Conservation (phyloP, 2,329 filamentous ascomycete genomes). For the Nigrospora sphaerica region DNA sequence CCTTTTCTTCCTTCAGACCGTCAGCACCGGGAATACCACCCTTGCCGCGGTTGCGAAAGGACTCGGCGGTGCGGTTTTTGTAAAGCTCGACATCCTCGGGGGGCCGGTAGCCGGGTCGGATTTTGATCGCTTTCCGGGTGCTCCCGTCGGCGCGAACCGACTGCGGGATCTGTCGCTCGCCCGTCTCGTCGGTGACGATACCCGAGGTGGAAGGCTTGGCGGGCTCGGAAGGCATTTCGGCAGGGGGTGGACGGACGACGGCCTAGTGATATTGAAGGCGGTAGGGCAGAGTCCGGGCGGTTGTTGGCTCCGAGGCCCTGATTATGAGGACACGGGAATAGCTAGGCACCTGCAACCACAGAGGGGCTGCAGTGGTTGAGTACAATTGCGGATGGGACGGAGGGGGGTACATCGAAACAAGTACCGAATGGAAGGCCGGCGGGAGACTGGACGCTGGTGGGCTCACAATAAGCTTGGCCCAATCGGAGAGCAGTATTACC, state of each 20-base stretch:
- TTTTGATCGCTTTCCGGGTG: slow-evolving; percentile 88
- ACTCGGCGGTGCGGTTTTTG: slow-evolving; percentile 84
- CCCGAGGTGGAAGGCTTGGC: slow-evolving; percentile 50
- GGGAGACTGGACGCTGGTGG: too few relatives aligned
- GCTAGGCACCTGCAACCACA: too few relatives aligned
- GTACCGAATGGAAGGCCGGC: too few relatives aligned
- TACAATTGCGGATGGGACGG: too few relatives aligned
- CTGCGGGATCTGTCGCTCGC: slow-evolving; percentile 82
- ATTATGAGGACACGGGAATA: too few relatives aligned
- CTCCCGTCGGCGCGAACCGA: slow-evolving; percentile 83
- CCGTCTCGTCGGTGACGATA: slow-evolving; percentile 69
- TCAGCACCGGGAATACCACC: slow-evolving; percentile 71
- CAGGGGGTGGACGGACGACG: slow-evolving; percentile 2
- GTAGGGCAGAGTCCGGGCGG: neutral
- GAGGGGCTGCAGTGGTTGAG: too few relatives aligned
- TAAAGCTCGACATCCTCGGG: slow-evolving; percentile 95
- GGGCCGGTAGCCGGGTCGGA: slow-evolving; percentile 86
- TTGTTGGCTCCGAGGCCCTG: too few relatives aligned
- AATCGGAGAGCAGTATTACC: slow-evolving; percentile 18
- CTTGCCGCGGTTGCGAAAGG: slow-evolving; percentile 68
- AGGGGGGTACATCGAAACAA: too few relatives aligned
- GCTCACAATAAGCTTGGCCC: slow-evolving; percentile 19
- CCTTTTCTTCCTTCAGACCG: slow-evolving; percentile 42
- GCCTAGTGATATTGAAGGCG: slow-evolving; percentile 1
- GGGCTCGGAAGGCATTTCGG: slow-evolving; percentile 35